phyloP scores from a whole-genome alignment of 2,329 filamentous ascomycete species.

The Diaporthe helianthi region DNA sequence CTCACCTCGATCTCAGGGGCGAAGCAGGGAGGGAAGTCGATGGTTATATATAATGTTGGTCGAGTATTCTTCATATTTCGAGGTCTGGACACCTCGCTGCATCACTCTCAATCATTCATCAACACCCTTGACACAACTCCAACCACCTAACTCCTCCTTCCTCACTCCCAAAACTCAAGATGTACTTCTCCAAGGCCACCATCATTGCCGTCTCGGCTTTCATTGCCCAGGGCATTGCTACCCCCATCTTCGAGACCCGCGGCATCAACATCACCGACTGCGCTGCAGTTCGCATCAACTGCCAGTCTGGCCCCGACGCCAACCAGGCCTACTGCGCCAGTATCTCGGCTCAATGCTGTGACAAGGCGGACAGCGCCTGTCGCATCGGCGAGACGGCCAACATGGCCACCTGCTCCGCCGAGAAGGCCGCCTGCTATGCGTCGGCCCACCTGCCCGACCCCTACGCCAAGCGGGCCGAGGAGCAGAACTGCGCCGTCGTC shows the following conservation, averaged over 20 bases:
- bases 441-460: not conserved
- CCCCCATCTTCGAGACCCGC: not conserved
- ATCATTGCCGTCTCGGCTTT: constrained; percentile 22
- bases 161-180: constrained; percentile 19
- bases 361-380: not conserved
- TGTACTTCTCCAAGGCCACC: constrained; percentile 31
- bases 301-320: not conserved
- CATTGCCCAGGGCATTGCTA: constrained; percentile 20
- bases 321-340: constrained; percentile 11
- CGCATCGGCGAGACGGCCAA: not conserved
- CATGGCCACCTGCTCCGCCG: constrained; percentile 6
- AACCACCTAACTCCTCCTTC: not conserved
- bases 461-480: constrained; percentile 10
- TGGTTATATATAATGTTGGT: constrained; percentile 11
- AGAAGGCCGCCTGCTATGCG: constrained; percentile 9
- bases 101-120: constrained; percentile 1
- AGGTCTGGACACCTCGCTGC: constrained; percentile 2
- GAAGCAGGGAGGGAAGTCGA: not conserved
- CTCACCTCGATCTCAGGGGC: constrained; percentile 20
- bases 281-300: not conserved
- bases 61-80: not conserved
- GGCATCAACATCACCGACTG: constrained; percentile 4
- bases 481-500: constrained; percentile 9
- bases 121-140: not conserved
- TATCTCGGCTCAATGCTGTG: not conserved